These are phyloP conservation scores for Dichomitus squalens DNA, from an alignment of 1,284 basidiomycete species.

Conservation along the genomic window DNA sequence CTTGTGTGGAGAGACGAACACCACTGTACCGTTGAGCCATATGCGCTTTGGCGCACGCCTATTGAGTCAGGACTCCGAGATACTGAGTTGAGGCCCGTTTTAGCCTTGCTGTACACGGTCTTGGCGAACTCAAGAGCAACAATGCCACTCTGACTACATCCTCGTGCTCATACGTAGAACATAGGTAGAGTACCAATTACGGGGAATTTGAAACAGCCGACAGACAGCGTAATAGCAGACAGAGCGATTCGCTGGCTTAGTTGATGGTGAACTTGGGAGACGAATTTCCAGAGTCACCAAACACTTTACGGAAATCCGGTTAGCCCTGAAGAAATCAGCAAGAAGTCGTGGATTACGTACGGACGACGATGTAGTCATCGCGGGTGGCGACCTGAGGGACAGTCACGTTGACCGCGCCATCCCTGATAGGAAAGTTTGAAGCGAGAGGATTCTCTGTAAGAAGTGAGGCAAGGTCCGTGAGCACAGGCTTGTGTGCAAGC, in stretches of 20 bases:
- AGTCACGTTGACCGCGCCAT: conserved; percentile 35
- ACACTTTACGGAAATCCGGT: conserved; percentile 25
- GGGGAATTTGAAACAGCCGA: neutral
- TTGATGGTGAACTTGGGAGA: conserved; percentile 37
- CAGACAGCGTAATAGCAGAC: neutral
- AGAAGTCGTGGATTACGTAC: conserved; percentile 31
- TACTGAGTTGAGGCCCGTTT: too few relatives aligned
- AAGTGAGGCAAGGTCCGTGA: conserved; percentile 15
- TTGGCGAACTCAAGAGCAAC: too few relatives aligned
- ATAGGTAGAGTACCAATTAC: too few relatives aligned
- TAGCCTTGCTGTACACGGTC: too few relatives aligned
- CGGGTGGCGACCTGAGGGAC: conserved; percentile 36
- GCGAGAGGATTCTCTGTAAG: conserved; percentile 40
- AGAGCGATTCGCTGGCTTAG: too few relatives aligned
- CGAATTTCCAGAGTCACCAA: conserved; percentile 39
- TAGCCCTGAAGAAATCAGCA: neutral
- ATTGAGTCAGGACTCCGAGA: too few relatives aligned
- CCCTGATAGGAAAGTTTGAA: conserved; percentile 33
- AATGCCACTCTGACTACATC: too few relatives aligned
- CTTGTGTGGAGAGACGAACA: too few relatives aligned
- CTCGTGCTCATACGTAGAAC: too few relatives aligned
- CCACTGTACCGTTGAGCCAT: too few relatives aligned
- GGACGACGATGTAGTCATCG: conserved; percentile 40
- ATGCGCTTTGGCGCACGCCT: too few relatives aligned
- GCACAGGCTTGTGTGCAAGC: neutral